Conservation (phyloP, 139 green algal genomes). For the Chlamydomonas incerta region DNA sequence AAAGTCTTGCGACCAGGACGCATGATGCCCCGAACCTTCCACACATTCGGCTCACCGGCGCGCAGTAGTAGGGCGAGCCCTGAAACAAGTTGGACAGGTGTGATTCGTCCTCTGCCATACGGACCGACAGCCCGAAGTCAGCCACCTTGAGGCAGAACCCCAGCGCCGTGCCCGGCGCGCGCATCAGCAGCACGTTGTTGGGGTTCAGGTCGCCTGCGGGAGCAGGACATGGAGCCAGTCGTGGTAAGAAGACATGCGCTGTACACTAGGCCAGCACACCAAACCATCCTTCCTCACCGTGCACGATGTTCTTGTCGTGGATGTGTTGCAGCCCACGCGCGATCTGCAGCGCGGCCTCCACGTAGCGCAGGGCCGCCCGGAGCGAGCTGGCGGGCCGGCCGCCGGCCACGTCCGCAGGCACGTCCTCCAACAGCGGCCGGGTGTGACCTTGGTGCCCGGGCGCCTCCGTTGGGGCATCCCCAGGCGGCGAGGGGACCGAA, state of each 20-base stretch:
- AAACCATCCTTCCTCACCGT: slow-evolving; percentile 15
- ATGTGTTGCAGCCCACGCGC: slow-evolving; percentile 54
- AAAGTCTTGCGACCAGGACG: too few relatives aligned
- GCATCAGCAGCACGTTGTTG: slow-evolving; percentile 43
- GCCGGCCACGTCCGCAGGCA: background rate
- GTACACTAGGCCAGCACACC: too few relatives aligned
- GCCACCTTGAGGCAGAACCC: slow-evolving; percentile 40
- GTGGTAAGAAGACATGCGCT: too few relatives aligned
- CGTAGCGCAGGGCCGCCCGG: slow-evolving; percentile 17
- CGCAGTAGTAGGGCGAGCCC: slow-evolving; percentile 35
- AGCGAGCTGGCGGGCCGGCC: slow-evolving; percentile 7
- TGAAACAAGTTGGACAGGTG: slow-evolving; percentile 49
- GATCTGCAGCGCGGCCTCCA: slow-evolving; percentile 45
- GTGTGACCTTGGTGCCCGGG: too few relatives aligned
- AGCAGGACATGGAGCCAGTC: too few relatives aligned
- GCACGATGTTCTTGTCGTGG: slow-evolving; percentile 59
- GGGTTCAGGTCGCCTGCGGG: slow-evolving; percentile 53
- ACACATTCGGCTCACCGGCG: slow-evolving; percentile 7
- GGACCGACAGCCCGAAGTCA: slow-evolving; percentile 40
- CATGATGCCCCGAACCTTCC: too few relatives aligned
- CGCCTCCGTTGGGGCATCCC: too few relatives aligned
- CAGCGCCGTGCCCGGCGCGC: background rate
- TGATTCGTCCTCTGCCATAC: slow-evolving; percentile 29
- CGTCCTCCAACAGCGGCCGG: background rate
- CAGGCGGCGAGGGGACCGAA: too few relatives aligned